Conservation (phyloP, 345 rosid genomes). For the Syzygium oleosum region DNA sequence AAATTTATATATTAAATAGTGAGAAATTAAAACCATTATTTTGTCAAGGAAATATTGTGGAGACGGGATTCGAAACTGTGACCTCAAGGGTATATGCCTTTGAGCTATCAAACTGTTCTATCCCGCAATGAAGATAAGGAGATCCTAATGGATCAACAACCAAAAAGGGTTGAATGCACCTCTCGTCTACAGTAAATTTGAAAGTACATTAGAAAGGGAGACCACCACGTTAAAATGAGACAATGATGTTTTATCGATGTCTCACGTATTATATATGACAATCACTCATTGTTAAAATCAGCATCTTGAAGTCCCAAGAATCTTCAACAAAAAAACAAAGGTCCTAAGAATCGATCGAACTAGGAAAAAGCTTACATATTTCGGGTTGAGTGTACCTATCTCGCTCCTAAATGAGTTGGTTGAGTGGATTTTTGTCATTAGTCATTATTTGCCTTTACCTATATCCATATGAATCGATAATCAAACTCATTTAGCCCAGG, state of each 20-base stretch:
- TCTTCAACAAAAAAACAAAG: too few relatives aligned
- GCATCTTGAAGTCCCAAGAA: too few relatives aligned
- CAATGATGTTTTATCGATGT: neutral
- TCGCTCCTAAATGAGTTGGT: neutral
- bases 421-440: too few relatives aligned
- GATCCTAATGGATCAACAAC: neutral
- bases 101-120: neutral
- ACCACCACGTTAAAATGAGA: neutral
- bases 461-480: neutral
- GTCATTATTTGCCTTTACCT: too few relatives aligned
- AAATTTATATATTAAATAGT: too few relatives aligned
- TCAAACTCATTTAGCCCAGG: neutral
- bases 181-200: neutral
- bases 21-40: neutral
- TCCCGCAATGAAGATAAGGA: neutral
- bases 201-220: neutral
- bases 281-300: too few relatives aligned
- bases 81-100: neutral
- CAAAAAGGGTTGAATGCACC: neutral
- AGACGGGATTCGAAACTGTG: neutral
- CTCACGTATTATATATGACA: neutral
- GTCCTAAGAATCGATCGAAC: too few relatives aligned
- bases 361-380: neutral
- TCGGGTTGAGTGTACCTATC: accelerated
- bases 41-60: neutral